These are phyloP conservation scores for Boechera divaricarpa DNA, from an alignment of 345 rosid genomes.

Conservation along the genomic window DNA sequence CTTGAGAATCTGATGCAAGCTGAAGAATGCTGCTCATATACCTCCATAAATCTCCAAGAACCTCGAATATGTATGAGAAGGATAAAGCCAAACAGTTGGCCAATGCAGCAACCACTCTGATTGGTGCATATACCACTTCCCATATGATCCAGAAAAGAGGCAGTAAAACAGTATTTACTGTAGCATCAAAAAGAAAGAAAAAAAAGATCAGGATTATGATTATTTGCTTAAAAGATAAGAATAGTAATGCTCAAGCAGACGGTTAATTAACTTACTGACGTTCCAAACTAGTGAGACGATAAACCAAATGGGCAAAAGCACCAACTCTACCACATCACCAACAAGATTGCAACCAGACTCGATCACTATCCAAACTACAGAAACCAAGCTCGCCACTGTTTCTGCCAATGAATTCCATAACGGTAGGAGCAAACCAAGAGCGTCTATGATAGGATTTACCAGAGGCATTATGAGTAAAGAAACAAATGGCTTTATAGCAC, in stretches of 20 bases:
- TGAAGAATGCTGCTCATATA: conserved; percentile 56
- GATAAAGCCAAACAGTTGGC: conserved; percentile 54
- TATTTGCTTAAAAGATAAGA: not conserved
- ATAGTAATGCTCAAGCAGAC: not conserved
- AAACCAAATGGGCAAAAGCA: conserved; percentile 67
- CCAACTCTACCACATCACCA: conserved; percentile 56
- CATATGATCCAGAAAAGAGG: conserved; percentile 69
- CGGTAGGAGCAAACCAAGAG: conserved; percentile 62
- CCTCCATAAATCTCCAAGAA: conserved; percentile 61
- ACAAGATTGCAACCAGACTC: conserved; percentile 56
- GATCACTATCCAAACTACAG: conserved; percentile 55
- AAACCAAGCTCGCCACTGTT: conserved; percentile 56
- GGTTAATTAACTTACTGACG: conserved; percentile 57
- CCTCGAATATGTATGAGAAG: conserved; percentile 52
- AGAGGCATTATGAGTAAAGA: conserved; percentile 67
- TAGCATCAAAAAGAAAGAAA: conserved; percentile 29
- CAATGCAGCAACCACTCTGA: conserved; percentile 63
- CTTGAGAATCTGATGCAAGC: conserved; percentile 69
- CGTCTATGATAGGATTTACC: conserved; percentile 56
- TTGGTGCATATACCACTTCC: conserved; percentile 73
- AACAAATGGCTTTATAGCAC: conserved; percentile 65
- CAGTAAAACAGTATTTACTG: conserved; percentile 64
- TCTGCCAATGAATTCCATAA: conserved; percentile 62
- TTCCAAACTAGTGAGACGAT: conserved; percentile 59
- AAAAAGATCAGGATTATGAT: conserved; percentile 13